Percentiles rank a stretch among this genome's conserved stretches.
Conservation (phyloP, 768 basidiomycete genomes). For the Macrolepiota fuliginosa region DNA sequence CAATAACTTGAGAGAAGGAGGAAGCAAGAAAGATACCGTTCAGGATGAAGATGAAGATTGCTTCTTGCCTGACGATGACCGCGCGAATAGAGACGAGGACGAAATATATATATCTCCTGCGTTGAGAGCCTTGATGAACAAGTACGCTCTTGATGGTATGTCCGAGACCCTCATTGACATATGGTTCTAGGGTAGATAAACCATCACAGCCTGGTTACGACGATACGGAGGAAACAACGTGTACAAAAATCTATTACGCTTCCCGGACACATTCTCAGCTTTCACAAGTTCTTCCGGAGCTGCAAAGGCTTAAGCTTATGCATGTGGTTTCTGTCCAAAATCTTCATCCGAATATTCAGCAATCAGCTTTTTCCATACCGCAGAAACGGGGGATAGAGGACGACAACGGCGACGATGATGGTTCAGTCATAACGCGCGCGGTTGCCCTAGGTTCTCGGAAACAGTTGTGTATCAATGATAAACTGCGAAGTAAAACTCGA, state of each 20-base stretch:
- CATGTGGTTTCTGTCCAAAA: slow-evolving; percentile 24
- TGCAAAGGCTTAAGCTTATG: slow-evolving; percentile 63
- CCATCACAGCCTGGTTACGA: slow-evolving; percentile 22
- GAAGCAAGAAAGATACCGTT: slow-evolving; percentile 12
- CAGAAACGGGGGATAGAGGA: slow-evolving; percentile 22
- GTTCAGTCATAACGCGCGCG: slow-evolving; percentile 40
- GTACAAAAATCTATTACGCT: slow-evolving; percentile 88
- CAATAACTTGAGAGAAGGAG: slow-evolving; percentile 7
- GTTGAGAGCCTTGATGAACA: slow-evolving; percentile 76
- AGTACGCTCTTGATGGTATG: slow-evolving; percentile 40
- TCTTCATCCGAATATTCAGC: slow-evolving; percentile 18
- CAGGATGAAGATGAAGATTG: slow-evolving; percentile 54
- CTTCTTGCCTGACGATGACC: slow-evolving; percentile 68
- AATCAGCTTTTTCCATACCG: slow-evolving; percentile 15
- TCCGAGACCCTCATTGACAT: background rate
- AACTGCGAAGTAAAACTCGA: slow-evolving; percentile 53
- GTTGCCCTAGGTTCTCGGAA: slow-evolving; percentile 90
- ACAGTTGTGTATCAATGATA: slow-evolving; percentile 90
- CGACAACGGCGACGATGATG: slow-evolving; percentile 24
- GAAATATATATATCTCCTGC: slow-evolving; percentile 68
- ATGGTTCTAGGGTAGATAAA: slow-evolving; percentile 30
- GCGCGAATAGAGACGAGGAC: slow-evolving; percentile 32
- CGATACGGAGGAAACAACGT: slow-evolving; percentile 48
- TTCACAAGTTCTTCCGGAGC: slow-evolving; percentile 84
- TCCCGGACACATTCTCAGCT: slow-evolving; percentile 97